Base-by-base conservation (phyloP, 768 basidiomycete species). In the Boletus barrowsii region DNA sequence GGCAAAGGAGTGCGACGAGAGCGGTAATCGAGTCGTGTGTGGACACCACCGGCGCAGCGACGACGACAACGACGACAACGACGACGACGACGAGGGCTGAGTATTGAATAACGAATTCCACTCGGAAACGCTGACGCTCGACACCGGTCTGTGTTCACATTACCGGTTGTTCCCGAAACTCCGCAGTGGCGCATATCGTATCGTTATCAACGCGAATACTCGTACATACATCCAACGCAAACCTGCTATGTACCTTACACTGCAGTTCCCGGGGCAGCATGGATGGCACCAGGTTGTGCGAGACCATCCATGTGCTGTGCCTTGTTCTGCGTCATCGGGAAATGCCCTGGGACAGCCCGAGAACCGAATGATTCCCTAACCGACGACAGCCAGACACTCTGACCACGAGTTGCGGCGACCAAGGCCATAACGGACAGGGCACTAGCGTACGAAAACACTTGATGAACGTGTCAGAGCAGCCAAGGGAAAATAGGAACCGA, bases 371-470 rank as follows among this genome's bases (percentile, higher is more conserved):
- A 60, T 15, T 71, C 67, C 32, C 59, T 68, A 45, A 77, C 76
- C 10, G 69, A 62, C 8, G 55, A 59, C 14, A 58, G 47, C 75
- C 75, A 77, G 18, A 72, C 52, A 10, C 41, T 26, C 45, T 67
- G 53, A 10, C 76, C 74, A 18, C 66, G 63, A 30, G 3, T 54
- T 3, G 65, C 56, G 10, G 72, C 68, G 17, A 68, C 55, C 41
- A 64, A 48, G n/a, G 63, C 58, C 50, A 70, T 51, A 18, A 66
- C 47, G 10, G 60, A 39, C 22, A 77, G 54, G 10, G 55, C 29
- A 36, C 51, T 29, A 15, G 58, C 57, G 59, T 76, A 78, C 10
- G 59, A 41, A 42, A 72, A 33, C 10, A 75, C 76, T 77, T 32
- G 56, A 26, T 43, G 41, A 14, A 15, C 37, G 6, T n/a, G 36